Conservation (phyloP, 257 asterid genomes). For the Salvia rosmarinus region DNA sequence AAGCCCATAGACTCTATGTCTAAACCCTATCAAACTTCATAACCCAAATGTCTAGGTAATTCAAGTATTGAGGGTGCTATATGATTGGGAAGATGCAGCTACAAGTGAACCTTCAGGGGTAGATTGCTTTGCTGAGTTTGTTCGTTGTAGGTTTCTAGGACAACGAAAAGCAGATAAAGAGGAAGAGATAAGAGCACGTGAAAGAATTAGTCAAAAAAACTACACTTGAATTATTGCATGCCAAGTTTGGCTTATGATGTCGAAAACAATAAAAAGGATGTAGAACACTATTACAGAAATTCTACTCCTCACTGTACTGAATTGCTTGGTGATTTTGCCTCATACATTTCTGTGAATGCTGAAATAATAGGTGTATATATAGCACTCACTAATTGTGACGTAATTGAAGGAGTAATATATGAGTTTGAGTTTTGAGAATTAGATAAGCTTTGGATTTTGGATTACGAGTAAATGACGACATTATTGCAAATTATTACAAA, state of each 20-base stretch:
- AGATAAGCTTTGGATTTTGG: no score
- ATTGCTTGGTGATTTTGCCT: not conserved
- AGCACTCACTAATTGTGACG: no score
- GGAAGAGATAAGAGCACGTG: slow-evolving; percentile 67
- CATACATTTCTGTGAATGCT: not conserved
- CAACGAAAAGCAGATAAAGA: slow-evolving; percentile 60
- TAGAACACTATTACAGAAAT: not conserved
- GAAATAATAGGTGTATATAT: no score
- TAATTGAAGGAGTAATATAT: no score
- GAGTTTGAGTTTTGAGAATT: no score
- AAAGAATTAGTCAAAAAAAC: slow-evolving; percentile 62
- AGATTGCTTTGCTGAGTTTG: slow-evolving; percentile 28
- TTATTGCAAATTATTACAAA: no score
- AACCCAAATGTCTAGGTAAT: slow-evolving; percentile 49
- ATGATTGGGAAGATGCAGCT: slow-evolving; percentile 55
- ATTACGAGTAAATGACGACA: no score
- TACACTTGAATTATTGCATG: slow-evolving; percentile 30
- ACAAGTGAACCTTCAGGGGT: slow-evolving; percentile 53
- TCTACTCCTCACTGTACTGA: not conserved
- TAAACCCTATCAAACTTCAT: not conserved
- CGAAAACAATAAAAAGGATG: no score
- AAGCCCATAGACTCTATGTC: no score
- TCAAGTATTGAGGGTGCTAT: slow-evolving; percentile 72
- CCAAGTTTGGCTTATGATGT: not conserved
- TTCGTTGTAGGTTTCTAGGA: slow-evolving; percentile 48